Conservation (phyloP, 495 filamentous ascomycete species). For the Xylaria palmicola region DNA sequence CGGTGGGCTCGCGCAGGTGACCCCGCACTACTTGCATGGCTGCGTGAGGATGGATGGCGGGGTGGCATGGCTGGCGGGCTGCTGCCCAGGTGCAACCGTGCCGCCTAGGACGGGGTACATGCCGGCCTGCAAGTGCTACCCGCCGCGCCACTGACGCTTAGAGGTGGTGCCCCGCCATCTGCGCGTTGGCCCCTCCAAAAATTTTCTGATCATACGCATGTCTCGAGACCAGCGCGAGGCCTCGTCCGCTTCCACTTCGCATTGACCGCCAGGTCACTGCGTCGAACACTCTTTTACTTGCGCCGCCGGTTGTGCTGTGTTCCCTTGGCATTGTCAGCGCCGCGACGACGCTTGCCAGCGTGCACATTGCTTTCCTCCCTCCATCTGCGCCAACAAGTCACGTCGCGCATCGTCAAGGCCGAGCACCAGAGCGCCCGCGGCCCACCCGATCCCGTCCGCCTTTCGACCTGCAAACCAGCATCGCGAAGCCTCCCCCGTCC, state of each 20-base stretch:
- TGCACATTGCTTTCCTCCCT: not conserved
- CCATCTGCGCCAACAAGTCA: not conserved
- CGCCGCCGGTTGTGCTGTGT: not conserved
- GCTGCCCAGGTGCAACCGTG: not conserved
- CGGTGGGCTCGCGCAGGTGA: conserved; percentile 4
- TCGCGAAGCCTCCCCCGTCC: not conserved
- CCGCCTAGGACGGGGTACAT: not conserved
- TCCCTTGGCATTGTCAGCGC: not conserved
- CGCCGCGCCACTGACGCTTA: not conserved
- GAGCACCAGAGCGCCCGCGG: not conserved
- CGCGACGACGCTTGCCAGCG: not conserved
- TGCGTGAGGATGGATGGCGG: not conserved
- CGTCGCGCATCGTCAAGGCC: not conserved
- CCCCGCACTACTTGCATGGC: conserved; percentile 10
- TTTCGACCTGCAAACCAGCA: not conserved
- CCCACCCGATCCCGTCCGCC: not conserved
- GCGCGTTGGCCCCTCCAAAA: conserved; percentile 12
- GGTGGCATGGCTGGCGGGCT: not conserved
- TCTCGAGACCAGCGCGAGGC: not conserved
- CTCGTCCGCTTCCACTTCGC: not conserved
- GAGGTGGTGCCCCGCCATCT: conserved; percentile 3
- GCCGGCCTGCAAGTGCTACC: not conserved
- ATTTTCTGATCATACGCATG: conserved; percentile 2
- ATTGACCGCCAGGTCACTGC: conserved; percentile 8
- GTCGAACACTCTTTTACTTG: not conserved